phyloP scores from a whole-genome alignment of 768 basidiomycete species.

The Erythrobasidium yunnanense region DNA sequence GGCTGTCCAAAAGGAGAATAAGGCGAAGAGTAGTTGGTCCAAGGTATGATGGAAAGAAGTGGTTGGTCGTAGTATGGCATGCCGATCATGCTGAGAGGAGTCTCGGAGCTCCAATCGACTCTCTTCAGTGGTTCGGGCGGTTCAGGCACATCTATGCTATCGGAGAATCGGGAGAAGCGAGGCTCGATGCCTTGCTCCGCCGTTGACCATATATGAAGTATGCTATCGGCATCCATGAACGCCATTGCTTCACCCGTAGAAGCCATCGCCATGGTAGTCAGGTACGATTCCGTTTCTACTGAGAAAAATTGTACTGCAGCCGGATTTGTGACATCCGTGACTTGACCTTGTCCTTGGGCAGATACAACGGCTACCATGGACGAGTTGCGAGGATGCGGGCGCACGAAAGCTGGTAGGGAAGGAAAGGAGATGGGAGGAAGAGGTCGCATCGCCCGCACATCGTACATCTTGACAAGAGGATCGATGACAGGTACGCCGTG shows the following conservation, averaged over 20 bases:
- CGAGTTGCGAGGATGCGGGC: constrained; percentile 62
- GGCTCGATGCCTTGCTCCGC: constrained; percentile 51
- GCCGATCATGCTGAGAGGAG: constrained; percentile 82
- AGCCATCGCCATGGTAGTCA: constrained; percentile 70
- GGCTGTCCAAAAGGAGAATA: constrained; percentile 52
- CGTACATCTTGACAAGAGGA: constrained; percentile 84
- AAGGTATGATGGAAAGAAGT: constrained; percentile 55
- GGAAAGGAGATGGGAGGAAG: constrained; percentile 79
- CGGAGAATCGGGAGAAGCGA: constrained; percentile 83
- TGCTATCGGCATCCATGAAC: constrained; percentile 77
- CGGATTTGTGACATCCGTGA: constrained; percentile 67
- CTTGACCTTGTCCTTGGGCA: constrained; percentile 68
- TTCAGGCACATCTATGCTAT: constrained; percentile 76
- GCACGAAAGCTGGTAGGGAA: constrained; percentile 73
- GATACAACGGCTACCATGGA: constrained; percentile 67
- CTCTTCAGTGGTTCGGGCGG: constrained; percentile 55
- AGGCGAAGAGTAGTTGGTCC: constrained; percentile 40
- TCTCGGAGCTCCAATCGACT: constrained; percentile 70
- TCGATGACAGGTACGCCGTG: constrained; percentile 79
- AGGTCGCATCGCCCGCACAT: constrained; percentile 68
- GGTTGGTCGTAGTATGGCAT: constrained; percentile 67
- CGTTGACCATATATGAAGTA: constrained; percentile 66
- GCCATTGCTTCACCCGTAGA: constrained; percentile 82
- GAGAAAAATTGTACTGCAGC: constrained; percentile 63
- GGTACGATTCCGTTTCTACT: constrained; percentile 50